These are phyloP conservation scores for Nitzschia inconspicua DNA, from an alignment of 108 stramenopile genomes.

Conservation along the genomic window DNA sequence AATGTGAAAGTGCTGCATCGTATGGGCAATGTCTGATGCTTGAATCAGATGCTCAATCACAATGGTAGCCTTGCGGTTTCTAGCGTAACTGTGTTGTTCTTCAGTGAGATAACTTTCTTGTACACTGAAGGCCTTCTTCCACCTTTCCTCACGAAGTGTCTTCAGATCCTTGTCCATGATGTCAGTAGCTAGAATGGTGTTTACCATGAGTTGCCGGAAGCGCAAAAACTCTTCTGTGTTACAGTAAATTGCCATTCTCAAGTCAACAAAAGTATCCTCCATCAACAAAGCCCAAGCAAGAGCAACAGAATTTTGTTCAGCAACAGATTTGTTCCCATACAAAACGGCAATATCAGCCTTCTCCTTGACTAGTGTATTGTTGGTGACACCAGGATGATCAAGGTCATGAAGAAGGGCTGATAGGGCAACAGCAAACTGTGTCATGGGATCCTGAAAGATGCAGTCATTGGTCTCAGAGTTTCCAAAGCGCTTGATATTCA, in stretches of 20 bases:
- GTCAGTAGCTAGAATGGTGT: constrained; percentile 24
- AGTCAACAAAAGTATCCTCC: constrained; percentile 10
- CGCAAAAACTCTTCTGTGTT: constrained; percentile 21
- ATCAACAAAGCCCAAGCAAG: constrained; percentile 51
- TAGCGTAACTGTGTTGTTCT: not conserved
- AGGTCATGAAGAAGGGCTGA: constrained; percentile 64
- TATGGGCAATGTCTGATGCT: constrained; percentile 41
- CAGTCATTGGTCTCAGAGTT: too few species aligned
- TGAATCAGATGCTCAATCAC: constrained; percentile 46
- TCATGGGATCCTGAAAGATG: constrained; percentile 25
- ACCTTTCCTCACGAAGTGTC: constrained; percentile 1
- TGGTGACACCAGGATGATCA: constrained; percentile 30
- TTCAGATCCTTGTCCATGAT: constrained; percentile 13
- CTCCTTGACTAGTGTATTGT: constrained; percentile 23
- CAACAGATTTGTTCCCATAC: constrained; percentile 50
- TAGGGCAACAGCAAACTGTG: constrained; percentile 49
- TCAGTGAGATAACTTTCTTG: not conserved
- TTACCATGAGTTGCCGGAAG: constrained; percentile 62
- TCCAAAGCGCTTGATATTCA: too few species aligned
- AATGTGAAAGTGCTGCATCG: constrained; percentile 43
- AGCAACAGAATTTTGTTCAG: constrained; percentile 53
- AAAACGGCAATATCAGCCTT: constrained; percentile 25
- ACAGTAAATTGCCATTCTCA: constrained; percentile 38
- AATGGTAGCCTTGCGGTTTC: constrained; percentile 35
- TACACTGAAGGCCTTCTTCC: constrained; percentile 7